Evolutionary conservation across 257 asterid genomes (phyloP).

Genomic region (Verbena officinalis): DNA sequence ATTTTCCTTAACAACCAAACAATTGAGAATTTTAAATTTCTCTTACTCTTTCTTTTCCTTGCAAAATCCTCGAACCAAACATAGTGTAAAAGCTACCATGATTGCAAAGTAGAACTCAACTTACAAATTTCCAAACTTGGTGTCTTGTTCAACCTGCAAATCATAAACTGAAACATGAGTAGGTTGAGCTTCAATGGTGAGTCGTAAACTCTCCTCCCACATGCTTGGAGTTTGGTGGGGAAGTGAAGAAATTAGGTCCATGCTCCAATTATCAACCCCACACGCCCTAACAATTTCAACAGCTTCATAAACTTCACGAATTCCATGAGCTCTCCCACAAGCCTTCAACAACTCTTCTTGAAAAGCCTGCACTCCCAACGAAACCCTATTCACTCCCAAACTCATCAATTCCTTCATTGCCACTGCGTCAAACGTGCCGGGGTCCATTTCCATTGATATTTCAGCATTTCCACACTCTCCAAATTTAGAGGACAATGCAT

Average conservation of each 20-base stretch:
- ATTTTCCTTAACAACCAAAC: no score
- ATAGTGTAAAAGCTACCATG: neutral
- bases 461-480: conserved; percentile 73
- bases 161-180: conserved; percentile 91
- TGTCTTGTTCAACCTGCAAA: conserved; percentile 85
- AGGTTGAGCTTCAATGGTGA: conserved; percentile 61
- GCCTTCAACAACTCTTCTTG: conserved; percentile 78
- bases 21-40: no score
- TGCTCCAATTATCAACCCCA: conserved; percentile 80
- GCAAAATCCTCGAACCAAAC: no score
- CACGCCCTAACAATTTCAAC: conserved; percentile 65
- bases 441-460: conserved; percentile 98
- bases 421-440: conserved; percentile 76
- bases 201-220: conserved; percentile 93
- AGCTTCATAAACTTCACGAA: conserved; percentile 72
- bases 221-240: conserved; percentile 73
- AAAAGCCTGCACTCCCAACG: conserved; percentile 92
- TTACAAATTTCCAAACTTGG: conserved; percentile 84
- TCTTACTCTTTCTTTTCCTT: no score
- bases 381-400: conserved; percentile 88
- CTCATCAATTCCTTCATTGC: conserved; percentile 58
- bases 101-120: conserved; percentile 29
- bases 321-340: conserved; percentile 96
- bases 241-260: conserved; percentile 91
- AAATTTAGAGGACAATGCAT: conserved; percentile 54